These are phyloP conservation scores for Botrytis hyacinthi DNA, from an alignment of 2,329 filamentous ascomycete species.

Conservation along the genomic window DNA sequence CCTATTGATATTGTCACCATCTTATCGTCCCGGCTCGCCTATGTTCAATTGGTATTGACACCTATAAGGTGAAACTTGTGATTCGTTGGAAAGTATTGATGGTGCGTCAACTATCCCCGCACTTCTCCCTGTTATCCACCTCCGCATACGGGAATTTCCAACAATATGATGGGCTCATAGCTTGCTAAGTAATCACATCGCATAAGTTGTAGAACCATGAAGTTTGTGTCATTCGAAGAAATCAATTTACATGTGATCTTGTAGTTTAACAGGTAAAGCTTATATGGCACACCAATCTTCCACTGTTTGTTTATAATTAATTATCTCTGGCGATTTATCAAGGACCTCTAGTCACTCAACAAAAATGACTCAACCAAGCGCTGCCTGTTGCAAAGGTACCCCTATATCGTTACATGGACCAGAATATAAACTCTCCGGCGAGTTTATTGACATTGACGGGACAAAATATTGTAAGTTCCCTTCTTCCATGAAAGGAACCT, in stretches of 20 bases:
- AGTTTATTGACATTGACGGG: conserved; percentile 1
- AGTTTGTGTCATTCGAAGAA: not conserved
- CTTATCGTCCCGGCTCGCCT: not conserved
- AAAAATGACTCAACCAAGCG: conserved; percentile 18
- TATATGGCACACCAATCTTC: not conserved
- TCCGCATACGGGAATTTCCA: not conserved
- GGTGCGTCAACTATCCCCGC: not conserved
- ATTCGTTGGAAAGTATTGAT: not conserved
- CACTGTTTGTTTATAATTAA: no score
- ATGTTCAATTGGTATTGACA: not conserved
- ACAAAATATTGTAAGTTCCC: not conserved
- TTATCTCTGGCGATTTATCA: not conserved
- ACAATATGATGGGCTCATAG: not conserved
- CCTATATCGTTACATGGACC: not conserved
- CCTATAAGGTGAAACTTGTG: no score
- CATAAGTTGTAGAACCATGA: not conserved
- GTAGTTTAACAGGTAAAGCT: not conserved
- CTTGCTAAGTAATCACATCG: conserved; percentile 1
- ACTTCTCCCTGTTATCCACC: not conserved
- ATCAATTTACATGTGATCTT: not conserved
- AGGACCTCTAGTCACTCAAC: not conserved
- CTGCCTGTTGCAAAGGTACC: conserved; percentile 15
- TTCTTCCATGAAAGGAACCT: no score
- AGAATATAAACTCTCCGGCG: not conserved
- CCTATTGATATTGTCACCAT: not conserved